Percentiles rank a stretch among this genome's conserved stretches.
Conservation (phyloP, 257 asterid species). For the Perilla frutescens region DNA sequence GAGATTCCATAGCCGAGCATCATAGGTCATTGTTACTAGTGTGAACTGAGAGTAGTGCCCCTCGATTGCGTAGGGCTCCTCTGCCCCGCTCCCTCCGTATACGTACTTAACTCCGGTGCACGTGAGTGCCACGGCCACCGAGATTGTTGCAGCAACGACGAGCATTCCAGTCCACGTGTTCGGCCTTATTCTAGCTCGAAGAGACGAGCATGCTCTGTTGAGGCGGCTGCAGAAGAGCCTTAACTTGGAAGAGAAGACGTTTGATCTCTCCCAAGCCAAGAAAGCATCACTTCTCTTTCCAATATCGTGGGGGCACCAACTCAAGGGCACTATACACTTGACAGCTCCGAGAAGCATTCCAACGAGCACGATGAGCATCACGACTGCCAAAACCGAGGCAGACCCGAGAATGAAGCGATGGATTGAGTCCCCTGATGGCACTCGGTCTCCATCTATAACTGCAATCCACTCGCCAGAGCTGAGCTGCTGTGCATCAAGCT, state of each 20-base stretch:
- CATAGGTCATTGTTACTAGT: slow-evolving; percentile 85
- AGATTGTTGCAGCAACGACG: slow-evolving; percentile 48
- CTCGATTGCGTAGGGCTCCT: slow-evolving; percentile 71
- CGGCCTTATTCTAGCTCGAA: slow-evolving; percentile 66
- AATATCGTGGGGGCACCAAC: slow-evolving; percentile 86
- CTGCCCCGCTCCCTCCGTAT: slow-evolving; percentile 86
- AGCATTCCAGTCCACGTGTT: slow-evolving; percentile 54
- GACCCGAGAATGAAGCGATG: slow-evolving; percentile 72
- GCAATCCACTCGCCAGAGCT: slow-evolving; percentile 88
- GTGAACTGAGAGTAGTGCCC: slow-evolving; percentile 92
- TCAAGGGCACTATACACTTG: slow-evolving; percentile 70
- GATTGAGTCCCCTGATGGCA: slow-evolving; percentile 74
- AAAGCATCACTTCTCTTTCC: slow-evolving; percentile 86
- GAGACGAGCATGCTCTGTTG: slow-evolving; percentile 58
- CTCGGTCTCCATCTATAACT: slow-evolving; percentile 84
- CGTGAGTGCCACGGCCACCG: slow-evolving; percentile 45
- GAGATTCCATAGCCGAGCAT: slow-evolving; percentile 95
- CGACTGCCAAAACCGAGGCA: slow-evolving; percentile 59
- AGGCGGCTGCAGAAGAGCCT: slow-evolving; percentile 75
- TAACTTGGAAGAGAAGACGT: slow-evolving; percentile 58
- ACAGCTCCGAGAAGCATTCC: slow-evolving; percentile 86
- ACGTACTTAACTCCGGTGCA: slow-evolving; percentile 67
- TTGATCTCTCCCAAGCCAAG: slow-evolving; percentile 64
- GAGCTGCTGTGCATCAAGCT: slow-evolving; percentile 85
- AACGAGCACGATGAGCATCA: slow-evolving; percentile 53